Evolutionary conservation across 352 stramenopile genomes (phyloP).

Genomic region (Globisporangium mamillatum): DNA sequence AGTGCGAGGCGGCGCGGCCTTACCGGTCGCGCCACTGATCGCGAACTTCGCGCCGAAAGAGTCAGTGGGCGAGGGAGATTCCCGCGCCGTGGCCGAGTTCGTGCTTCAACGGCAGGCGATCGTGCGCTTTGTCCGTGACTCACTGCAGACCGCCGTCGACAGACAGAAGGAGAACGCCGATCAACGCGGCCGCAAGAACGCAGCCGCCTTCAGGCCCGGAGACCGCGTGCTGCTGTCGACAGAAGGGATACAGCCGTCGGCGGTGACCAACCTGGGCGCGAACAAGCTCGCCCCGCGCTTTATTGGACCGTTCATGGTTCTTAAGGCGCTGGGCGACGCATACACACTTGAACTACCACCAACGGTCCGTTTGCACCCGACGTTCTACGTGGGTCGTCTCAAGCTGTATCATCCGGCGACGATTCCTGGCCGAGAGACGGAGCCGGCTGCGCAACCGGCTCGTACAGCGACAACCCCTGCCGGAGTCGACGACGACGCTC

Average conservation of each 20-base stretch:
- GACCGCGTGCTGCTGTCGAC: not conserved
- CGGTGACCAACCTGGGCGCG: not conserved
- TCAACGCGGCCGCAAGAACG: too few relatives aligned
- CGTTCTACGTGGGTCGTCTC: not conserved
- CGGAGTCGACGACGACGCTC: too few relatives aligned
- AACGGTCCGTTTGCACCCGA: not conserved
- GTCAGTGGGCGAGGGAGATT: too few relatives aligned
- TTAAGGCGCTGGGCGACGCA: not conserved
- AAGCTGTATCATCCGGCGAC: too few relatives aligned
- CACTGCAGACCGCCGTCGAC: not conserved
- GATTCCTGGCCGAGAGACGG: too few relatives aligned
- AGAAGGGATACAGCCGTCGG: not conserved
- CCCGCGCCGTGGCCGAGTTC: not conserved
- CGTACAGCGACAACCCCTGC: too few relatives aligned
- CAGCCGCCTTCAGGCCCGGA: too few relatives aligned
- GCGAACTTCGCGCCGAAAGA: too few relatives aligned
- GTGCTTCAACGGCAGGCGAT: not conserved
- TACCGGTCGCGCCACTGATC: too few relatives aligned
- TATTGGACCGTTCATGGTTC: not conserved
- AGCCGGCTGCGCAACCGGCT: too few relatives aligned
- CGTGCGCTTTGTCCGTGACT: too few relatives aligned
- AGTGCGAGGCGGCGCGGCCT: too few relatives aligned
- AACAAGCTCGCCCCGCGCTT: not conserved
- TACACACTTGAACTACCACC: not conserved
- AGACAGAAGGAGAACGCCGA: not conserved